A percentile compares a stretch with the other conserved stretches of the same genome.
phyloP scores from a whole-genome alignment of 495 filamentous ascomycete genomes.

The Cenococcum geophilum region DNA sequence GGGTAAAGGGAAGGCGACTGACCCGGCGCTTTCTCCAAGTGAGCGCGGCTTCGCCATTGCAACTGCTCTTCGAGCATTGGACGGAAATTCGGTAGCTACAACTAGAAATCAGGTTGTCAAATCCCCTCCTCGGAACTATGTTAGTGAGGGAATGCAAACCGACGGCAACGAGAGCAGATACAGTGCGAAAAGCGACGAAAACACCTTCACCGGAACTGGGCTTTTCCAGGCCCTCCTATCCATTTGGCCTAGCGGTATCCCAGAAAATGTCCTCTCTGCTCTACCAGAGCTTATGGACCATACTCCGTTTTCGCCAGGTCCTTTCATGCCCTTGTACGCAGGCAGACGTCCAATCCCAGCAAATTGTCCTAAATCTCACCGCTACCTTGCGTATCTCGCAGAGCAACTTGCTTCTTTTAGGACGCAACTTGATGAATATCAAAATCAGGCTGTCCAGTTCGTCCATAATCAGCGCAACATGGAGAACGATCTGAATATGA shows the following conservation, averaged over 20 bases:
- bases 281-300: background rate
- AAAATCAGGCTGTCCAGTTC: too few species aligned
- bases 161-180: background rate
- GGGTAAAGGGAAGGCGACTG: background rate
- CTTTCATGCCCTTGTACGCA: too few species aligned
- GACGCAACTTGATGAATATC: too few species aligned
- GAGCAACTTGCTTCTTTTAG: too few species aligned
- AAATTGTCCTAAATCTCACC: too few species aligned
- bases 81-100: background rate
- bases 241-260: background rate
- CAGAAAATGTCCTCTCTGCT: background rate
- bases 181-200: background rate
- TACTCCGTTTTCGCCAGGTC: too few species aligned
- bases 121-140: background rate
- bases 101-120: background rate
- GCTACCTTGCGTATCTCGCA: too few species aligned
- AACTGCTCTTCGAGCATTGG: background rate
- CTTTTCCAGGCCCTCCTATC: background rate
- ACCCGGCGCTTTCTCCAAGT: too few species aligned
- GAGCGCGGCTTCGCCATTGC: background rate
- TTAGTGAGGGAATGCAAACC: background rate
- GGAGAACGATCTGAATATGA: too few species aligned
- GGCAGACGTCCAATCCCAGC: too few species aligned
- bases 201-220: background rate
- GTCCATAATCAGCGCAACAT: too few species aligned